Evolutionary conservation across 2,329 filamentous ascomycete species (phyloP).

Genomic region (Aspergillus costaricaensis): DNA sequence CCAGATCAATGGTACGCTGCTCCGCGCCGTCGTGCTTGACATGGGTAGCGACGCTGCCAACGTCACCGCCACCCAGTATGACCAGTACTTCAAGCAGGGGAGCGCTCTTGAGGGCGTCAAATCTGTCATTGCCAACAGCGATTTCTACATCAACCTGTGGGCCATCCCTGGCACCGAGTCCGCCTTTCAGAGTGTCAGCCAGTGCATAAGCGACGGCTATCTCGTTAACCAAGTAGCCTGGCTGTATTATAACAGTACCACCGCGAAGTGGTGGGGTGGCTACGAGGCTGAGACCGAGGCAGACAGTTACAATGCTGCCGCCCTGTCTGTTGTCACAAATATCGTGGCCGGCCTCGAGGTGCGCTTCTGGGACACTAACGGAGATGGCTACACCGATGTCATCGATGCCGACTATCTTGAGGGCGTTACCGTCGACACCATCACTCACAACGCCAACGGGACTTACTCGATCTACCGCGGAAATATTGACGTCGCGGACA

Average conservation of each 20-base stretch:
- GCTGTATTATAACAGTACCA: slow-evolving; percentile 1
- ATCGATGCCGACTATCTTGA: slow-evolving; percentile 5
- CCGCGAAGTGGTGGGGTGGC: neutral
- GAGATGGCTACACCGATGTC: slow-evolving; percentile 3
- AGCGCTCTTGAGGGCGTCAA: slow-evolving; percentile 1
- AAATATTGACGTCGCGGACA: neutral
- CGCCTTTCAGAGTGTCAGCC: neutral
- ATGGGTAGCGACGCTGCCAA: slow-evolving; percentile 1
- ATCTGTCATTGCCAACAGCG: neutral
- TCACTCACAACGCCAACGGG: neutral
- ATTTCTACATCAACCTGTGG: slow-evolving; percentile 3
- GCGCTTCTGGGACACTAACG: slow-evolving; percentile 3
- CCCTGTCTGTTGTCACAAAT: neutral
- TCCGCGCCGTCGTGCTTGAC: neutral
- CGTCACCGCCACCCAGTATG: neutral
- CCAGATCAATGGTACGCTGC: neutral
- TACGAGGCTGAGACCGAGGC: slow-evolving; percentile 2
- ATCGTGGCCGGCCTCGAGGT: neutral
- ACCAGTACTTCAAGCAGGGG: slow-evolving; percentile 3
- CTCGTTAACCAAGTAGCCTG: slow-evolving; percentile 2
- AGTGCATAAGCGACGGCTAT: slow-evolving; percentile 2
- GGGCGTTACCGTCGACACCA: neutral
- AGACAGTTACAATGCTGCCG: neutral
- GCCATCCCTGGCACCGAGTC: slow-evolving; percentile 2
- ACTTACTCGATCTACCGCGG: slow-evolving; percentile 3